A percentile compares a stretch with the other conserved stretches of the same genome.
These are phyloP conservation scores for Xerocomellus intermedius DNA, from an alignment of 768 basidiomycete genomes.

Conservation along the genomic window DNA sequence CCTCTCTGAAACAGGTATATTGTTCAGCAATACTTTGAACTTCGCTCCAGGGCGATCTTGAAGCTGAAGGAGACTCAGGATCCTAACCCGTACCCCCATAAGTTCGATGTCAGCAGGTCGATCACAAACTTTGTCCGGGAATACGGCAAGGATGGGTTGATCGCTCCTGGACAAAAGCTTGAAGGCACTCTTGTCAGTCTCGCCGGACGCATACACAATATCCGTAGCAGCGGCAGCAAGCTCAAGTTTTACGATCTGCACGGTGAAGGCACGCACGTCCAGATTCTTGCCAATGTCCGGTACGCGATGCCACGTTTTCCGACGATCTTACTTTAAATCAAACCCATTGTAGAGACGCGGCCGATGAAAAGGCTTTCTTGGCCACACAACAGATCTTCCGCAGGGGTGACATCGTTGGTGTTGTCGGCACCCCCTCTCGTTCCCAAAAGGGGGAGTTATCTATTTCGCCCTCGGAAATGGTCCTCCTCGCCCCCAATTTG, in stretches of 20 bases:
- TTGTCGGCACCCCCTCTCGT: conserved; percentile 83
- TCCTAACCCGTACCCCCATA: conserved; percentile 98
- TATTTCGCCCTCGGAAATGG: conserved; percentile 75
- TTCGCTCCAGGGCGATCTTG: conserved; percentile 85
- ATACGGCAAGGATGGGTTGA: conserved; percentile 73
- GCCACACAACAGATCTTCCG: conserved; percentile 82
- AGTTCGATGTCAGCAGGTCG: conserved; percentile 86
- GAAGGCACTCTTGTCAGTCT: conserved; percentile 58
- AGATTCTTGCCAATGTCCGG: conserved; percentile 92
- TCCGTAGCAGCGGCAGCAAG: conserved; percentile 78
- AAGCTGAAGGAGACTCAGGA: conserved; percentile 79
- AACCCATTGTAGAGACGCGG: conserved; percentile 48
- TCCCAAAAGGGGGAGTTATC: conserved; percentile 96
- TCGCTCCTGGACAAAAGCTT: conserved; percentile 65
- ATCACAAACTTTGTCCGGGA: conserved; percentile 69
- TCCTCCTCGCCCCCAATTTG: conserved; percentile 91
- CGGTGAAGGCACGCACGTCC: conserved; percentile 89
- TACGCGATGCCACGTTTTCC: conserved; percentile 35
- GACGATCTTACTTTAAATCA: conserved; percentile 19
- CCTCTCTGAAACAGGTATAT: not conserved
- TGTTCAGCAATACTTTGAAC: conserved; percentile 91
- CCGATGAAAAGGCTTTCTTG: conserved; percentile 62
- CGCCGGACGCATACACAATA: conserved; percentile 91
- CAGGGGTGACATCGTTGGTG: conserved; percentile 95
- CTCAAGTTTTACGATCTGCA: conserved; percentile 93